Conservation (phyloP, 2,329 filamentous ascomycete genomes). For the Aspergillus novofumigatus region DNA sequence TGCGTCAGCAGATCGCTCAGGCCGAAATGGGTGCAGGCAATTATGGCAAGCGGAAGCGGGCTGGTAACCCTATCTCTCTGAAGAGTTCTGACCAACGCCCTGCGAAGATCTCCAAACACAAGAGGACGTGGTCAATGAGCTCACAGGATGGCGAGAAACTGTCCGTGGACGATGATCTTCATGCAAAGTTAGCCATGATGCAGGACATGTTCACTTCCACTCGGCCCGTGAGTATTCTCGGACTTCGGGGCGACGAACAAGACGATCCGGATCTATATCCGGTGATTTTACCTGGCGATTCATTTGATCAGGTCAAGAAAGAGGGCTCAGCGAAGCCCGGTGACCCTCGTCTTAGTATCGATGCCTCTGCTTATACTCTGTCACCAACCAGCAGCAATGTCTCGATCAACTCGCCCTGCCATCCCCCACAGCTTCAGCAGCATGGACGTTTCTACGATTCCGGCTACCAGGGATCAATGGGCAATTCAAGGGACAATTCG, state of each 20-base stretch:
- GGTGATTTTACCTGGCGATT: slow-evolving; percentile 34
- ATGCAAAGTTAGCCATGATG: slow-evolving; percentile 40
- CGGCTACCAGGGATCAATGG: slow-evolving; percentile 18
- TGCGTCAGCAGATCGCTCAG: slow-evolving; percentile 89
- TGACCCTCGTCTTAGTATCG: slow-evolving; percentile 31
- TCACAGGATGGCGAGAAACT: slow-evolving; percentile 51
- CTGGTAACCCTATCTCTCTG: slow-evolving; percentile 47
- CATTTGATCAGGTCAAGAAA: slow-evolving; percentile 26
- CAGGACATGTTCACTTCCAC: slow-evolving; percentile 47
- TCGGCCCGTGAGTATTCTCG: slow-evolving; percentile 39
- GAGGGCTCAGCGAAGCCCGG: slow-evolving; percentile 27
- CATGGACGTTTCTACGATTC: slow-evolving; percentile 16
- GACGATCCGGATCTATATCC: slow-evolving; percentile 45
- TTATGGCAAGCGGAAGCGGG: slow-evolving; percentile 59
- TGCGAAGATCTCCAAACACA: slow-evolving; percentile 85
- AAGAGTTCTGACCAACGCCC: slow-evolving; percentile 54
- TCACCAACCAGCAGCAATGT: slow-evolving; percentile 40
- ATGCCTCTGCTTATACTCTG: slow-evolving; percentile 30
- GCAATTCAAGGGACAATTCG: slow-evolving; percentile 22
- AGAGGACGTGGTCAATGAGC: slow-evolving; percentile 92
- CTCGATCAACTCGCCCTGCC: slow-evolving; percentile 35
- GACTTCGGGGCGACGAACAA: slow-evolving; percentile 40
- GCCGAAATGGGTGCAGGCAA: slow-evolving; percentile 58
- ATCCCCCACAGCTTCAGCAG: slow-evolving; percentile 16
- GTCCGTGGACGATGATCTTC: slow-evolving; percentile 42